Evolutionary conservation across 225 moss, liverwort and hornwort genomes (phyloP).

Genomic region (Antitrichia curtipendula): DNA sequence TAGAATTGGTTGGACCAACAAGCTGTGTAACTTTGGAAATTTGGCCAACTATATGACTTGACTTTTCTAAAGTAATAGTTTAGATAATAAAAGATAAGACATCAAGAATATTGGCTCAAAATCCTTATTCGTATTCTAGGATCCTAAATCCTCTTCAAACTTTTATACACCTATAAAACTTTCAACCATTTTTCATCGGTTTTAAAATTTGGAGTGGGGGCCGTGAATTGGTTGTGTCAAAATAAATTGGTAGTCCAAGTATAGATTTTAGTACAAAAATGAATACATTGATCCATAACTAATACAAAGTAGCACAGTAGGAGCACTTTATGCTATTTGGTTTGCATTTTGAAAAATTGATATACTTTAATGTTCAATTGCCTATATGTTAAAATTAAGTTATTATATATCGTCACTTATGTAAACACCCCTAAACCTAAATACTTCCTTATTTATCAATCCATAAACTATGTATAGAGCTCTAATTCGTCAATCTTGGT

Average conservation of each 20-base stretch:
- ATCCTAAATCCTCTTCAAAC: not conserved
- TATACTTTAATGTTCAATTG: not conserved
- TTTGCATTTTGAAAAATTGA: not conserved
- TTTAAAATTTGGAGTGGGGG: not conserved
- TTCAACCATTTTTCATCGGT: not conserved
- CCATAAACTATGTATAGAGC: accelerated
- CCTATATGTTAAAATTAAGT: not conserved
- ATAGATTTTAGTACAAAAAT: not conserved
- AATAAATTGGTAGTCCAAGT: not conserved
- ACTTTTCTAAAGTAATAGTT: not conserved
- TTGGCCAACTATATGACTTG: not conserved
- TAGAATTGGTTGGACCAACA: not conserved
- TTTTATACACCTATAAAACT: not conserved
- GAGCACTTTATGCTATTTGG: not conserved
- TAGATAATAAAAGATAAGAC: not conserved
- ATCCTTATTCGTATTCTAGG: not conserved
- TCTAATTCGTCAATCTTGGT: not conserved
- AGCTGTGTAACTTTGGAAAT: not conserved
- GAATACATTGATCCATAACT: not conserved
- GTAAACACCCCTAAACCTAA: not conserved
- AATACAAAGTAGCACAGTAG: not conserved
- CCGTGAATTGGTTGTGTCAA: not conserved
- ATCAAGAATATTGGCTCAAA: not conserved
- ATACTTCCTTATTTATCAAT: not conserved
- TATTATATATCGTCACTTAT: not conserved